These are phyloP conservation scores for Scutellaria galericulata DNA, from an alignment of 257 asterid genomes.

Conservation along the genomic window DNA sequence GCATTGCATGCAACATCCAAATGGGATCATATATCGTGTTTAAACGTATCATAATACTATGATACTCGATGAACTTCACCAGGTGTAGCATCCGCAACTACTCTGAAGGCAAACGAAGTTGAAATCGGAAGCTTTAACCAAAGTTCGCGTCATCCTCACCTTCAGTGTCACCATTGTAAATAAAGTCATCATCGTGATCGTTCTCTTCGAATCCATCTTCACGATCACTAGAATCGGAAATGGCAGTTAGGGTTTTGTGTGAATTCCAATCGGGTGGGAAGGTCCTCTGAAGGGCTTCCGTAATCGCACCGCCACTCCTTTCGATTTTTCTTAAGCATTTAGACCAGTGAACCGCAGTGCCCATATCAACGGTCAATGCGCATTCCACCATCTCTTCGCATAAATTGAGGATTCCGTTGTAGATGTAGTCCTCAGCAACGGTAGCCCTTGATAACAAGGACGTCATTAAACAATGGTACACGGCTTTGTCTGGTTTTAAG, in stretches of 20 bases:
- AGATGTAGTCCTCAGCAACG: constrained; percentile 76
- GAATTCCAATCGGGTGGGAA: constrained; percentile 99
- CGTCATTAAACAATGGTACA: constrained; percentile 94
- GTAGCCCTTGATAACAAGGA: constrained; percentile 87
- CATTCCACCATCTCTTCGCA: constrained; percentile 78
- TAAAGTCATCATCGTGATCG: constrained; percentile 31
- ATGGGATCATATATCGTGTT: neutral
- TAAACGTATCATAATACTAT: neutral
- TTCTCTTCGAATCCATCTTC: constrained; percentile 41
- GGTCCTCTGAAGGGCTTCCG: constrained; percentile 91
- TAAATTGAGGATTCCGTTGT: constrained; percentile 57
- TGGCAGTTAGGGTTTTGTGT: constrained; percentile 55
- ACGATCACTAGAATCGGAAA: constrained; percentile 43
- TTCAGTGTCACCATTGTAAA: constrained; percentile 34
- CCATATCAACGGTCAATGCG: constrained; percentile 81
- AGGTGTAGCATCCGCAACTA: neutral
- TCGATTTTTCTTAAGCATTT: constrained; percentile 83
- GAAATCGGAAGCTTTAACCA: constrained; percentile 27
- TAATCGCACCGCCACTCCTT: constrained; percentile 73
- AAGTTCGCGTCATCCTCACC: constrained; percentile 40
- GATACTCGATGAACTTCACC: neutral
- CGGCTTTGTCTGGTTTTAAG: constrained; percentile 87
- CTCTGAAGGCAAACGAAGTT: neutral
- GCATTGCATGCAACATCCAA: neutral
- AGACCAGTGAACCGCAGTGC: constrained; percentile 98